Evolutionary conservation across 257 asterid species (phyloP).

Genomic region (Leonotis leonurus): DNA sequence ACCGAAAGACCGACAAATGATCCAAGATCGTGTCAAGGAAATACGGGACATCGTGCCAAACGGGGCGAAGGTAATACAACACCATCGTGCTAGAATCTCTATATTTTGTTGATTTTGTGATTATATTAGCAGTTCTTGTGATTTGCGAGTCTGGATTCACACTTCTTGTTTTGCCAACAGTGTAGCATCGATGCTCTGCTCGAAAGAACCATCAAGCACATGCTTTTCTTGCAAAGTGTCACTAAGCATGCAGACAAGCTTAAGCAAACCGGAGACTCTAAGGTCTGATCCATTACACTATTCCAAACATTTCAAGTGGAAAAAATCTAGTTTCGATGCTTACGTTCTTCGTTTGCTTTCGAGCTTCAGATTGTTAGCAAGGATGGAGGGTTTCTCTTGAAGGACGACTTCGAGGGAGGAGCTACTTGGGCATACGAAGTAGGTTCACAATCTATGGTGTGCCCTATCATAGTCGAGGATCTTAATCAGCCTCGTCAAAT

Average conservation of each 20-base stretch:
- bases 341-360: neutral
- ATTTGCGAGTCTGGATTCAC: neutral
- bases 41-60: constrained; percentile 89
- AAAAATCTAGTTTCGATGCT: neutral
- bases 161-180: constrained; percentile 39
- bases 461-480: constrained; percentile 92
- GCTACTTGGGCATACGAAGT: constrained; percentile 98
- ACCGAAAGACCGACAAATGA: constrained; percentile 97
- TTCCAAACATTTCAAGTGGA: neutral
- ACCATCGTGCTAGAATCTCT: neutral
- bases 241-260: constrained; percentile 87
- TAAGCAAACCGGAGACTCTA: constrained; percentile 72
- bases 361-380: constrained; percentile 52
- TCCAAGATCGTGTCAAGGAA: constrained; percentile 94
- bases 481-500: constrained; percentile 84
- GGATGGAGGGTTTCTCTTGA: constrained; percentile 63
- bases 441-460: constrained; percentile 73
- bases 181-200: constrained; percentile 94
- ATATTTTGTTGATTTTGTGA: neutral
- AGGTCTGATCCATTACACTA: constrained; percentile 44
- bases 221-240: constrained; percentile 93
- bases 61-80: constrained; percentile 65
- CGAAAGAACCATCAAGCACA: constrained; percentile 90
- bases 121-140: neutral
- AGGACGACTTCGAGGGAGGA: constrained; percentile 79